Conservation (phyloP, 331 rosid genomes). For the Acacia concinna region DNA sequence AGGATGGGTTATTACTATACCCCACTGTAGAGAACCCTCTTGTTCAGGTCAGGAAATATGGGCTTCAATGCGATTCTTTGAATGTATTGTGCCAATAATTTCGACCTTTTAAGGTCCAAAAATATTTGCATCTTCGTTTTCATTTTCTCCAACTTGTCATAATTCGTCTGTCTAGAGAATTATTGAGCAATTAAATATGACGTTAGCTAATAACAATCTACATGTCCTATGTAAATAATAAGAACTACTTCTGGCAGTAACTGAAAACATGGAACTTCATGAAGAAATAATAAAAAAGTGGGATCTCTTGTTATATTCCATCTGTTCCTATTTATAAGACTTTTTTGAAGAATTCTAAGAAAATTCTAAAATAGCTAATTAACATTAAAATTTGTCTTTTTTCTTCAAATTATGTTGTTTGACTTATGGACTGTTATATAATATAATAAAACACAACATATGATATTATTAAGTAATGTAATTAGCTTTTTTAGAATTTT, state of each 20-base stretch:
- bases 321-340: no score
- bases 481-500: no score
- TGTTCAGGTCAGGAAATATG: background rate
- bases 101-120: background rate
- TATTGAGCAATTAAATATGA: no score
- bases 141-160: constrained; percentile 4
- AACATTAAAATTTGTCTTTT: no score
- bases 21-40: constrained; percentile 19
- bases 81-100: constrained; percentile 8
- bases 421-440: no score
- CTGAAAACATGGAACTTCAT: background rate
- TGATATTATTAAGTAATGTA: no score
- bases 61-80: background rate
- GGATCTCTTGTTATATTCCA: no score
- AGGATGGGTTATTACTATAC: background rate
- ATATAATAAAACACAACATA: no score
- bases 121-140: background rate
- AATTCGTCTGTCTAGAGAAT: background rate
- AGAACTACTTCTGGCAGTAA: background rate
- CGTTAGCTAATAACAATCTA: background rate
- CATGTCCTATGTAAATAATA: background rate
- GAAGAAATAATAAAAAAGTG: no score
- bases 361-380: no score
- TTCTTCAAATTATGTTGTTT: no score
- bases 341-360: no score